A percentile compares a stretch with the other conserved stretches of the same genome.
phyloP scores from a whole-genome alignment of 2,329 filamentous ascomycete genomes.

The Cladophialophora yegresii region DNA sequence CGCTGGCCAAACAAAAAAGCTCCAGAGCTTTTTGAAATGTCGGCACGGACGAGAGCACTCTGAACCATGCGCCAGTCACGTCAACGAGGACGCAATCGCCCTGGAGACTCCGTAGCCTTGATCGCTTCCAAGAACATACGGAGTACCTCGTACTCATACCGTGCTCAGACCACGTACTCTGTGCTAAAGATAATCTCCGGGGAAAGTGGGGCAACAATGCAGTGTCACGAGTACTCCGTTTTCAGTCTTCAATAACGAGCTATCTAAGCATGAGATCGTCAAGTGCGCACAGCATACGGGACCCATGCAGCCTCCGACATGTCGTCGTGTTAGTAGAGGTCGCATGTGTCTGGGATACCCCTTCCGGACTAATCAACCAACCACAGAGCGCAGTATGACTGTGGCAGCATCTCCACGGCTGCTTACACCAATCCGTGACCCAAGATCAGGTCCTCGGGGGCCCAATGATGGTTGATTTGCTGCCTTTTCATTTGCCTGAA shows the following conservation, averaged over 20 bases:
- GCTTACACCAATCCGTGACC: background rate
- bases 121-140: background rate
- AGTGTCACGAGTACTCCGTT: too few species aligned
- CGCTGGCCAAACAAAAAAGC: background rate
- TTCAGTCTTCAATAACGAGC: background rate
- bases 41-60: background rate
- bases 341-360: background rate
- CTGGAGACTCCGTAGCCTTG: background rate
- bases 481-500: conserved; percentile 11
- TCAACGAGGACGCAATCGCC: background rate
- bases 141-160: too few species aligned
- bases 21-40: background rate
- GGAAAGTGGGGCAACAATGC: background rate
- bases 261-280: background rate
- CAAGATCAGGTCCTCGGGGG: background rate
- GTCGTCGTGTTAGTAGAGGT: background rate
- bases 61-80: background rate
- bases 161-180: background rate
- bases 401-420: background rate
- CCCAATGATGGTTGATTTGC: background rate
- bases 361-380: background rate
- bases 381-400: background rate
- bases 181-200: background rate
- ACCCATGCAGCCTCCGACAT: background rate
- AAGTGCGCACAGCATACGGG: background rate